phyloP scores from a whole-genome alignment of 2,329 filamentous ascomycete genomes.

The Trichoderma lentiforme region DNA sequence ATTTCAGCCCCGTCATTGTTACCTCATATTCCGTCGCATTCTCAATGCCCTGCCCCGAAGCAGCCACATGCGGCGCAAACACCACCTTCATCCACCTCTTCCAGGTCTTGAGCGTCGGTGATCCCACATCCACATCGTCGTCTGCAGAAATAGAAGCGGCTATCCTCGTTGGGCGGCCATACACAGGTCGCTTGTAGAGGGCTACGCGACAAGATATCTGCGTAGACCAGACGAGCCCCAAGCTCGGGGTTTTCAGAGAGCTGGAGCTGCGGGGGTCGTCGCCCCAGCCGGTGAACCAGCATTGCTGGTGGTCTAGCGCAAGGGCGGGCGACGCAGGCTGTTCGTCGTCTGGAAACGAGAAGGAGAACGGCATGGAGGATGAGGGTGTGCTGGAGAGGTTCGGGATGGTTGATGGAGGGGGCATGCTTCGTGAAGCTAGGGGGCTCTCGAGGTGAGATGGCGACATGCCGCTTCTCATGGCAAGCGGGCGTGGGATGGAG shows the following conservation, averaged over 20 bases:
- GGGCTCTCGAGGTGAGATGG: constrained; percentile 40
- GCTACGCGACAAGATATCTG: constrained; percentile 82
- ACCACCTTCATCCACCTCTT: constrained; percentile 82
- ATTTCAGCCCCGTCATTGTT: constrained; percentile 59
- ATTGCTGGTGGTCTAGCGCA: constrained; percentile 81
- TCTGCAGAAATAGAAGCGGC: constrained; percentile 37
- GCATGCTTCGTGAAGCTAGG: constrained; percentile 45
- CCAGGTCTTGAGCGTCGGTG: constrained; percentile 56
- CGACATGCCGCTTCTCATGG: not conserved
- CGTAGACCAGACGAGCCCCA: constrained; percentile 88
- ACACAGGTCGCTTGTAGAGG: constrained; percentile 67
- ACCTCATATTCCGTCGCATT: constrained; percentile 72
- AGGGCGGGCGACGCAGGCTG: constrained; percentile 51
- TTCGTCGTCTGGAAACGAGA: constrained; percentile 29
- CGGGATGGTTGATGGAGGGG: constrained; percentile 28
- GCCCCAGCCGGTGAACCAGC: constrained; percentile 95
- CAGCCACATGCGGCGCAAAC: constrained; percentile 73
- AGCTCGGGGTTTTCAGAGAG: constrained; percentile 73
- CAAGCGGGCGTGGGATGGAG: not conserved
- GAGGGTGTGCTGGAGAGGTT: constrained; percentile 35
- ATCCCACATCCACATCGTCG: constrained; percentile 41
- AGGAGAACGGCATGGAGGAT: constrained; percentile 36
- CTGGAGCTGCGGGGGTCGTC: constrained; percentile 54
- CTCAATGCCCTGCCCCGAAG: constrained; percentile 45
- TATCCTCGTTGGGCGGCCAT: constrained; percentile 37